Base-by-base conservation (phyloP, 75 land plant genomes). In the Picea sitchensis region DNA sequence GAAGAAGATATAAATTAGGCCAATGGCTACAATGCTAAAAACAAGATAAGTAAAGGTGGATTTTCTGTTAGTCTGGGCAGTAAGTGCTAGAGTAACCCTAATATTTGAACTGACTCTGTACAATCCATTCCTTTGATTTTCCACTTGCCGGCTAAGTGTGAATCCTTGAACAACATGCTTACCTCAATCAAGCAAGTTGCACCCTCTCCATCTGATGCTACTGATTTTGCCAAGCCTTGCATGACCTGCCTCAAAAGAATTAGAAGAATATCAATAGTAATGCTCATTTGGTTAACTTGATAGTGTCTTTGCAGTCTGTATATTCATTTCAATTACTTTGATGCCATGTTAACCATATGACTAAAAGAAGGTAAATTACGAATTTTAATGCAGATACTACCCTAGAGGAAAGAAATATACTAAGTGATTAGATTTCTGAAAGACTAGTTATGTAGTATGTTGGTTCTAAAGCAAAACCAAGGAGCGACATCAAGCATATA, bases 161-260 rank as follows among this genome's bases (percentile, higher is more conserved):
- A 38, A 41, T 80, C 73, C 3, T n/a, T 71, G 54, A 71, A 44
- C 21, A 44, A 58, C 12, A 26, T 76, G 57, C 84, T 77, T 82
- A 90, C 99, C 95, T 95, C 99, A 75, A 97, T 89, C 64, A 97
- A 82, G 80, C 98, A 97, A 62, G 99, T 97, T 59, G 99, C 99
- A 17, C 99, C 99, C 85, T 97, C 99, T 36, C 99, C 99, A 91
- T 97, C 99, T 89, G 90, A 97, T 78, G 99, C 99, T 62, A 97
- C 90, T 71, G 99, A 91, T 83, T 95, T 97, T 17, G 99, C 99
- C 82, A 97, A 88, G 62, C 96, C 98, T 85, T 95, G 96, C 90
- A 95, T 85, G 18, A 97, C 98, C 99, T 97, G 89, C 4, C 34
- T 78, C 62, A 65, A 20, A 30, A 57, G 11, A 71, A 71, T 2